Evolutionary conservation across 441 rosid genomes (phyloP).

Genomic region (Erodium trifolium): DNA sequence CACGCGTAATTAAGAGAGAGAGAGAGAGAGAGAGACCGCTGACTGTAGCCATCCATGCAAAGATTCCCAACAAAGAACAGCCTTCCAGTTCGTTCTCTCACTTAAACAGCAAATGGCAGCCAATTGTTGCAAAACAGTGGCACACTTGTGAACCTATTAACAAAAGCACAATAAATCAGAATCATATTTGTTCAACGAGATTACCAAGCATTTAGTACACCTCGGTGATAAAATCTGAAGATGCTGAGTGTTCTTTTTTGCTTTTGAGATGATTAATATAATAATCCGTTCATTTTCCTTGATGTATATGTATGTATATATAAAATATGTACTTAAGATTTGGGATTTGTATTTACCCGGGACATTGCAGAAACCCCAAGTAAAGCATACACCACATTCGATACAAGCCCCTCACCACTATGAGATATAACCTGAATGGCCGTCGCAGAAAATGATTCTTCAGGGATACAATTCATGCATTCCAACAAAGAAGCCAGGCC

Average conservation of each 20-base stretch:
- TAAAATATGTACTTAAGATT: background rate
- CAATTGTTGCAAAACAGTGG: conserved; percentile 82
- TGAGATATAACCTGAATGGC: conserved; percentile 68
- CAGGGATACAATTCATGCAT: conserved; percentile 42
- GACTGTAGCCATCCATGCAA: conserved; percentile 80
- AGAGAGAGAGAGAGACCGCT: conserved; percentile 54
- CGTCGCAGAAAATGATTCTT: conserved; percentile 63
- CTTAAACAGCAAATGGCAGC: conserved; percentile 87
- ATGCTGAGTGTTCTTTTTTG: background rate
- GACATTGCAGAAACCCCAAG: conserved; percentile 99
- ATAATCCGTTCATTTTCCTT: background rate
- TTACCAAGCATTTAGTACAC: background rate
- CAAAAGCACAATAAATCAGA: conserved; percentile 12
- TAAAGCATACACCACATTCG: conserved; percentile 82
- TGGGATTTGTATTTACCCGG: conserved; percentile 48
- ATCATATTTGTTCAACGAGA: background rate
- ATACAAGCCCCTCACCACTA: conserved; percentile 89
- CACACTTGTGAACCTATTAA: conserved; percentile 78
- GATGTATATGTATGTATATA: background rate
- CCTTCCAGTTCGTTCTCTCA: conserved; percentile 68
- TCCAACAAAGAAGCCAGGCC: conserved; percentile 55
- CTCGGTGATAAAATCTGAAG: background rate
- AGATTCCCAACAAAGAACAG: conserved; percentile 70
- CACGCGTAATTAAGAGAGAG: conserved; percentile 11
- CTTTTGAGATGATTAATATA: background rate